phyloP scores from a whole-genome alignment of 352 stramenopile genomes.

The Aphanomyces invadans region DNA sequence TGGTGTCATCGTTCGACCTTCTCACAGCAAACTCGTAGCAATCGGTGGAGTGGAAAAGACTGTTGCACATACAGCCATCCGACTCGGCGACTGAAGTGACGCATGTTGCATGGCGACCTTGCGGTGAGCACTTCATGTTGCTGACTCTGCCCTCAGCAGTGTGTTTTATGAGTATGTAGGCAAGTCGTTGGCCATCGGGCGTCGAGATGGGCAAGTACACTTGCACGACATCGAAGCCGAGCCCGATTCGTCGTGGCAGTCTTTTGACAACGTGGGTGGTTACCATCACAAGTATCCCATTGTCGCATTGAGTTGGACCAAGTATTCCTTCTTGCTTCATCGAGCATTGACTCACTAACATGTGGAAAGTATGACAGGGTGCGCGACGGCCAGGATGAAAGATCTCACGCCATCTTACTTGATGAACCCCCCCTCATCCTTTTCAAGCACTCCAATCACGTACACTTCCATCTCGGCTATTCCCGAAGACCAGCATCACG shows the following conservation, averaged over 20 bases:
- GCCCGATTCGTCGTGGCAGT: neutral
- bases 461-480: slow-evolving; percentile 1
- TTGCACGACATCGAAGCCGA: slow-evolving; percentile 58
- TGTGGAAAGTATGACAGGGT: neutral
- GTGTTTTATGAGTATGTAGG: slow-evolving; percentile 25
- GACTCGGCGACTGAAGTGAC: slow-evolving; percentile 49
- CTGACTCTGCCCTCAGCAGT: neutral
- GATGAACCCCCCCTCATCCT: slow-evolving; percentile 14
- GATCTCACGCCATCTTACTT: slow-evolving; percentile 6
- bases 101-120: slow-evolving; percentile 51
- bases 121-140: slow-evolving; percentile 26
- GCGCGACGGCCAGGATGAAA: neutral
- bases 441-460: neutral
- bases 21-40: slow-evolving; percentile 31
- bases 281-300: neutral
- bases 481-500: neutral
- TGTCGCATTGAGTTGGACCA: neutral
- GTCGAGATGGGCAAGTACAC: slow-evolving; percentile 56
- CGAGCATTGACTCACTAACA: too few relatives aligned
- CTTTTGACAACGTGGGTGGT: neutral
- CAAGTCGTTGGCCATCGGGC: slow-evolving; percentile 52
- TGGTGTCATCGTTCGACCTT: neutral
- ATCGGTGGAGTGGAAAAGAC: slow-evolving; percentile 64
- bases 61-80: slow-evolving; percentile 59
- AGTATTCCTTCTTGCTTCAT: neutral